Evolutionary conservation across 768 basidiomycete species (phyloP).

Genomic region (Bullera alba): DNA sequence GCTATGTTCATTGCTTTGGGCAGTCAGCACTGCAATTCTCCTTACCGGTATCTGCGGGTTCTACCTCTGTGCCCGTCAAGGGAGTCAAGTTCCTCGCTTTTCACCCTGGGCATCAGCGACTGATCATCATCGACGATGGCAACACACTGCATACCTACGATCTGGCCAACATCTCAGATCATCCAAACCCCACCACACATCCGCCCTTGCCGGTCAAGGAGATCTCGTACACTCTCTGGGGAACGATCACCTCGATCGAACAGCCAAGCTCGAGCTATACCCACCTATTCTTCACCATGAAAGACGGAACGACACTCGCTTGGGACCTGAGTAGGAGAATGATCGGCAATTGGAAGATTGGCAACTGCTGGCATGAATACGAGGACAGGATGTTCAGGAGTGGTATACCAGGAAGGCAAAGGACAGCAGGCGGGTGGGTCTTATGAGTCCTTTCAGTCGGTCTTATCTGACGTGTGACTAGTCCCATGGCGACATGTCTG

Average conservation of each 20-base stretch:
- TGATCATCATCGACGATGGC: conserved; percentile 26
- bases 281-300: conserved; percentile 53
- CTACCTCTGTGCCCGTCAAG: conserved; percentile 7
- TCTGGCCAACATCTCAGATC: conserved; percentile 26
- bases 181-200: conserved; percentile 25
- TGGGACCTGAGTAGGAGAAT: conserved; percentile 67
- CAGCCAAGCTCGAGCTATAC: conserved; percentile 36
- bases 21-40: conserved; percentile 55
- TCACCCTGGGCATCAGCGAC: conserved; percentile 25
- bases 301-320: conserved; percentile 60
- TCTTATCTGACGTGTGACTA: too few relatives aligned
- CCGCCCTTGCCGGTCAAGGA: conserved; percentile 32
- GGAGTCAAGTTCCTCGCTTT: conserved; percentile 23
- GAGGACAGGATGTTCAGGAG: conserved; percentile 55
- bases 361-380: conserved; percentile 69
- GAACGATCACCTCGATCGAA: conserved; percentile 33
- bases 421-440: conserved; percentile 38
- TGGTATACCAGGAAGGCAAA: conserved; percentile 40
- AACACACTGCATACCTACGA: conserved; percentile 33
- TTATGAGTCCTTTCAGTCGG: neutral
- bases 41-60: conserved; percentile 24
- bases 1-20: conserved; percentile 62
- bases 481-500: conserved; percentile 56
- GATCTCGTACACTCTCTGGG: conserved; percentile 28
- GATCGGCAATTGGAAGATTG: conserved; percentile 61